Evolutionary conservation across 257 asterid species (phyloP).

Genomic region (Ocimum tenuiflorum): DNA sequence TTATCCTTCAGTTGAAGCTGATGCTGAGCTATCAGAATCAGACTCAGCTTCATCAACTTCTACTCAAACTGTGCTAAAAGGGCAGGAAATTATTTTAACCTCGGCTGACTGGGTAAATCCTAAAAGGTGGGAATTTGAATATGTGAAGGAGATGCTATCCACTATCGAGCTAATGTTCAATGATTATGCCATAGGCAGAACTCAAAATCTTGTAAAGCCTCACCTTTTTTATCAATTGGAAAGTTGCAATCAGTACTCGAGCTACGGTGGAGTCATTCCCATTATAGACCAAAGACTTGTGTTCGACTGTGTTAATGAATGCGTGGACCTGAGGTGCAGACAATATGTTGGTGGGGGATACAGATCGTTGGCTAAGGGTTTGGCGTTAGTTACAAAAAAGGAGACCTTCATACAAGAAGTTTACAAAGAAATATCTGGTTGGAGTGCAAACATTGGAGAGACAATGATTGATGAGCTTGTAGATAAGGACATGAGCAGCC

Average conservation of each 20-base stretch:
- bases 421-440: slow-evolving; percentile 49
- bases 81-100: slow-evolving; percentile 12
- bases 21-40: slow-evolving; percentile 52
- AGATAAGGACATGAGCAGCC: slow-evolving; percentile 78
- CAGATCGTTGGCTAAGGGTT: slow-evolving; percentile 51
- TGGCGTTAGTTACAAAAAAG: slow-evolving; percentile 33
- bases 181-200: slow-evolving; percentile 52
- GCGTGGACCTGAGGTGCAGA: slow-evolving; percentile 52
- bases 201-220: slow-evolving; percentile 38
- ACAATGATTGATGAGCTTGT: slow-evolving; percentile 85
- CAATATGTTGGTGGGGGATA: slow-evolving; percentile 45
- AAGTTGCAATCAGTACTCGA: slow-evolving; percentile 20
- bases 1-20: slow-evolving; percentile 35
- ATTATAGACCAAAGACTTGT: slow-evolving; percentile 37
- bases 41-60: slow-evolving; percentile 78
- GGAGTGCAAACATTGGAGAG: slow-evolving; percentile 47
- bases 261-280: slow-evolving; percentile 22
- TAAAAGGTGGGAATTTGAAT: slow-evolving; percentile 48
- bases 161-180: slow-evolving; percentile 47
- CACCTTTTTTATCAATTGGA: slow-evolving; percentile 48
- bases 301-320: slow-evolving; percentile 63
- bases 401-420: slow-evolving; percentile 62
- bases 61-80: slow-evolving; percentile 11
- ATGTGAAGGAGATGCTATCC: slow-evolving; percentile 53
- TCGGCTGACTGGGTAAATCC: slow-evolving; percentile 9